A percentile compares a stretch with the other conserved stretches of the same genome.
Conservation (phyloP, 768 basidiomycete species). For the Rhodocollybia butyracea region DNA sequence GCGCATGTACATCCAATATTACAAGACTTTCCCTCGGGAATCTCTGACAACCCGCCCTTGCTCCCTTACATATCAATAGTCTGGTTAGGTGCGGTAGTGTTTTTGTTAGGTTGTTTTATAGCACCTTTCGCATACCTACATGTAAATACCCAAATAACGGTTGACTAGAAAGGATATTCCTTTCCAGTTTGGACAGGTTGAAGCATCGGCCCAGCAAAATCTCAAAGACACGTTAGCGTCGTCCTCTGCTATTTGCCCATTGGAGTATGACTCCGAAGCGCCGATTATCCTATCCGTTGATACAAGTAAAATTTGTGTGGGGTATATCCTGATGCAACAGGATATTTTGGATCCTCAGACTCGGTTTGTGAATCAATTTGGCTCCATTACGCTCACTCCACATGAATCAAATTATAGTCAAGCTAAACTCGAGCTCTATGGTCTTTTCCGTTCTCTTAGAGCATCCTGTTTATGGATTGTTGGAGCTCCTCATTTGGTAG, state of each 20-base stretch:
- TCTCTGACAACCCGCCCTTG: too few relatives aligned
- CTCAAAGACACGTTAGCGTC: constrained; percentile 13
- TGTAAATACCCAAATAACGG: too few relatives aligned
- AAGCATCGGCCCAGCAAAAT: constrained; percentile 4
- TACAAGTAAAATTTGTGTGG: constrained; percentile 23
- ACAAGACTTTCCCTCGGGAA: too few relatives aligned
- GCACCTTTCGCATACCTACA: too few relatives aligned
- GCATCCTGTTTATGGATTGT: constrained; percentile 16
- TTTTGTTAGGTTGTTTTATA: too few relatives aligned
- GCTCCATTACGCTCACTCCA: constrained; percentile 28
- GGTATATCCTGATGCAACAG: constrained; percentile 28
- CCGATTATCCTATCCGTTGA: constrained; percentile 30
- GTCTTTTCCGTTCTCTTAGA: constrained; percentile 25
- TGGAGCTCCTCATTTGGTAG: constrained; percentile 15
- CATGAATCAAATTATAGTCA: constrained; percentile 28
- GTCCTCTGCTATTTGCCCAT: constrained; percentile 6
- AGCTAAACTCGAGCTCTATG: constrained; percentile 32
- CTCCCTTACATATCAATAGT: too few relatives aligned
- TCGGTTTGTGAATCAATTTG: constrained; percentile 16
- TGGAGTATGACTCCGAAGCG: constrained; percentile 24
- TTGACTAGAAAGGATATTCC: neutral
- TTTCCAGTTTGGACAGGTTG: neutral
- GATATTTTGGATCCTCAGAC: neutral
- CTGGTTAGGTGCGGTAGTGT: too few relatives aligned
- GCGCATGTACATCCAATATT: too few relatives aligned